Conservation (phyloP, 495 filamentous ascomycete genomes). For the Podospora anserina region DNA sequence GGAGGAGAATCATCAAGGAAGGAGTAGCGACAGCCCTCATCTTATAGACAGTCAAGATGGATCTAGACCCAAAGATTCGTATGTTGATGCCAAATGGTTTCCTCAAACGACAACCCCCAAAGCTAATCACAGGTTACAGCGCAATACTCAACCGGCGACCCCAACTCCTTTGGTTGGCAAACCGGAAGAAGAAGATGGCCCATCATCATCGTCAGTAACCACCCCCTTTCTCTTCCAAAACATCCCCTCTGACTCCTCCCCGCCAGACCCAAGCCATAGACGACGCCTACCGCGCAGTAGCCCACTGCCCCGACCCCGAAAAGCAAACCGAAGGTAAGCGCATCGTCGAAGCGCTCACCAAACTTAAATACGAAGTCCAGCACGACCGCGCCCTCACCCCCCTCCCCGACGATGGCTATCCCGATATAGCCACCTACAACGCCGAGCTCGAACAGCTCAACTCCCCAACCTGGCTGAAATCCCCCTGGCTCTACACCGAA, state of each 20-base stretch:
- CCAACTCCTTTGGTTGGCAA: constrained; percentile 78
- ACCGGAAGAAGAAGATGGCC: constrained; percentile 89
- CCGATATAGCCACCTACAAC: constrained; percentile 82
- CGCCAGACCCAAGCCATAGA: constrained; percentile 87
- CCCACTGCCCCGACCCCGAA: constrained; percentile 55
- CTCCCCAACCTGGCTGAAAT: constrained; percentile 73
- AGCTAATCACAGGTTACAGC: constrained; percentile 45
- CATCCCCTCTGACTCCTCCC: neutral
- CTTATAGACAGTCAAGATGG: constrained; percentile 16
- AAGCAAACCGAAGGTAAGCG: constrained; percentile 77
- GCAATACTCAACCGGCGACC: constrained; percentile 74
- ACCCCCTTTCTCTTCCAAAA: neutral
- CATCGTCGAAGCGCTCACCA: constrained; percentile 75
- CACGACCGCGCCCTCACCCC: constrained; percentile 84
- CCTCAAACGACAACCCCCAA: neutral
- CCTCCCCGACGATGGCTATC: constrained; percentile 72
- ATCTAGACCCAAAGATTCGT: constrained; percentile 41
- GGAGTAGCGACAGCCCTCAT: neutral
- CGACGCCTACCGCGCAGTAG: constrained; percentile 77
- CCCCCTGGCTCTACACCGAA: constrained; percentile 85
- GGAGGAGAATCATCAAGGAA: neutral
- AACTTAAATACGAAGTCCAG: constrained; percentile 92
- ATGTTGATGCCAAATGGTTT: neutral
- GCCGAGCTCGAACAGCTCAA: constrained; percentile 74
- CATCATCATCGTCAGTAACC: constrained; percentile 70